These are phyloP conservation scores for Thecaphora frezii DNA, from an alignment of 1,284 basidiomycete genomes.

Conservation along the genomic window DNA sequence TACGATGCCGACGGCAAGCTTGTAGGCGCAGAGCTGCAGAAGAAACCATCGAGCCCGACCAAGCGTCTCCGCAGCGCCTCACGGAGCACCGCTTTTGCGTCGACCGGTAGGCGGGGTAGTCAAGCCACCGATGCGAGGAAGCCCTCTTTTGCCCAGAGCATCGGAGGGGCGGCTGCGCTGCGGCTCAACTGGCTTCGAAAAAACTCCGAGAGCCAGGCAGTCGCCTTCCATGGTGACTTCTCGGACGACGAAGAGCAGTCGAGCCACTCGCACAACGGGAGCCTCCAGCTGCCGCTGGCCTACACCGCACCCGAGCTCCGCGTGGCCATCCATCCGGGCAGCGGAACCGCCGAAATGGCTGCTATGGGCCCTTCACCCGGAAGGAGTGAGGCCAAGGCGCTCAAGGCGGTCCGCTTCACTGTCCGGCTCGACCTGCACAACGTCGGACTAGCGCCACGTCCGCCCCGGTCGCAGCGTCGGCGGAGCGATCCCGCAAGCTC, in stretches of 20 bases:
- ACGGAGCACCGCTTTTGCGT: conserved; percentile 23
- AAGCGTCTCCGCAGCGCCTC: conserved; percentile 29
- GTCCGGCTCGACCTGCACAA: conserved; percentile 49
- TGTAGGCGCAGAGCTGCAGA: conserved; percentile 11
- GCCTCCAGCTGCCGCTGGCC: conserved; percentile 7
- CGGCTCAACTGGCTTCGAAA: conserved; percentile 33
- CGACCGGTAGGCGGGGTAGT: conserved; percentile 10
- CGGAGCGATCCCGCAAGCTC: not conserved
- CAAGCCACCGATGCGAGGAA: conserved; percentile 24
- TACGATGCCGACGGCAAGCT: conserved; percentile 17
- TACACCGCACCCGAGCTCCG: not conserved
- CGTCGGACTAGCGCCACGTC: conserved; percentile 37
- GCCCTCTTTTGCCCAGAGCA: conserved; percentile 33
- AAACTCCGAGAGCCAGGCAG: conserved; percentile 13
- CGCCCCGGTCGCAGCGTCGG: conserved; percentile 11
- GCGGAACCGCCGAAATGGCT: not conserved
- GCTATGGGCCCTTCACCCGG: conserved; percentile 3
- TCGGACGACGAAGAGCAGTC: conserved; percentile 25
- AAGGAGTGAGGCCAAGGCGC: not conserved
- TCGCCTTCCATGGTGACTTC: conserved; percentile 6
- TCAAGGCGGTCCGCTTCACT: conserved; percentile 19
- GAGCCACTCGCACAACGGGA: conserved; percentile 9
- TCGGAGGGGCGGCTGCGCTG: conserved; percentile 19
- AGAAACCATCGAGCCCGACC: conserved; percentile 8
- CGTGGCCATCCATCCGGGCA: not conserved